phyloP scores from a whole-genome alignment of 345 rosid genomes.

The Angophora floribunda region DNA sequence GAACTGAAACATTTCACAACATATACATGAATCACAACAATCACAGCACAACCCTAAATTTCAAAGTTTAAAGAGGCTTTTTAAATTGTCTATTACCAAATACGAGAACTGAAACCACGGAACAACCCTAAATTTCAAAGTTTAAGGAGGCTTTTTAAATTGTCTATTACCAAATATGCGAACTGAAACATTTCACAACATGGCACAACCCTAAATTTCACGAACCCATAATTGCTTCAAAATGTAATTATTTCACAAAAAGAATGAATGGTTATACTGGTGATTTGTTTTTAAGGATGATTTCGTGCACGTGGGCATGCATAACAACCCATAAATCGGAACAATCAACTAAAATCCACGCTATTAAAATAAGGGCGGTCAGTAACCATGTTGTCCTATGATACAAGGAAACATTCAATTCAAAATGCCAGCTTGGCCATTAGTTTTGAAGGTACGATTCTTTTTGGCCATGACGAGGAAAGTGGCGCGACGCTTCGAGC shows the following conservation, averaged over 20 bases:
- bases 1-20: fast-evolving
- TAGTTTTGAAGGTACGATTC: not conserved
- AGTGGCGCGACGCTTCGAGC: not conserved
- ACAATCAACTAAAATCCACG: not conserved
- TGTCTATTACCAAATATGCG: not conserved
- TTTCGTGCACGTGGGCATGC: not conserved
- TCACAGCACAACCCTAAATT: too few species aligned
- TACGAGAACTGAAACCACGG: not conserved
- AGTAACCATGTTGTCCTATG: not conserved
- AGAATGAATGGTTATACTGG: not conserved
- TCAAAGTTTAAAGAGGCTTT: not conserved
- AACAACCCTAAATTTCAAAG: too few species aligned
- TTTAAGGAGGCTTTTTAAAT: not conserved
- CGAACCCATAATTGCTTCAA: not conserved
- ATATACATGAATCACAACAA: fast-evolving
- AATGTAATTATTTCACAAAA: fast-evolving
- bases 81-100: not conserved
- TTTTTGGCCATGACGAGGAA: not conserved
- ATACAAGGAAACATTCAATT: not conserved
- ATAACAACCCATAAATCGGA: not conserved
- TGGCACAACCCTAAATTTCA: not conserved
- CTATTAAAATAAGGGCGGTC: not conserved
- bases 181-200: fast-evolving
- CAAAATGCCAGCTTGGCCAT: not conserved
- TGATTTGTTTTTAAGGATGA: not conserved